These are phyloP conservation scores for Rhododendron simsii DNA, from an alignment of 148 eudicot genomes.

Conservation along the genomic window DNA sequence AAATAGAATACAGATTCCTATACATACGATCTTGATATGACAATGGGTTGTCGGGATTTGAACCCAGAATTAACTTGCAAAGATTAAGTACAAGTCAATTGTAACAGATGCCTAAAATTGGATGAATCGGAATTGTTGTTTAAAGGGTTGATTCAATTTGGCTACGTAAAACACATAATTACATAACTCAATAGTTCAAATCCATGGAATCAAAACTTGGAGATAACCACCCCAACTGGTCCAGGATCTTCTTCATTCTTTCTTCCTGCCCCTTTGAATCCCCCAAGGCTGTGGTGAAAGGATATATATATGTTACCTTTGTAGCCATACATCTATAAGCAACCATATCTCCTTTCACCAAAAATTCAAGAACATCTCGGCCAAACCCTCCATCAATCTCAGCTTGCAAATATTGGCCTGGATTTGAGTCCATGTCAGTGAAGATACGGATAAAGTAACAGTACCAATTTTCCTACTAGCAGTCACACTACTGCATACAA, in stretches of 20 bases:
- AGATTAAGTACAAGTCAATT: background rate
- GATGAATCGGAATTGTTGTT: background rate
- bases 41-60: background rate
- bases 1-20: background rate
- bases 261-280: conserved; percentile 95
- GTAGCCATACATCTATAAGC: conserved; percentile 86
- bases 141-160: background rate
- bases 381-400: conserved; percentile 92
- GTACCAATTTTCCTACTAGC: background rate
- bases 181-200: conserved; percentile 12
- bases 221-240: conserved; percentile 78
- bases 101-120: background rate
- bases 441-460: background rate
- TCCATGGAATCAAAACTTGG: conserved; percentile 83
- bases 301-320: conserved; percentile 84
- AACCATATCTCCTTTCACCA: conserved; percentile 81
- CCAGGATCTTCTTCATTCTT: conserved; percentile 69
- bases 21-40: background rate
- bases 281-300: conserved; percentile 96
- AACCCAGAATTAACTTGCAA: background rate
- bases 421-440: conserved; percentile 13
- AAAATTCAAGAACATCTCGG: conserved; percentile 77
- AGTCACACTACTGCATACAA: background rate
- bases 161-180: background rate
- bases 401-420: conserved; percentile 80